Base-by-base conservation (phyloP, 78 protist genomes). In the Polysphondylium violaceum region DNA sequence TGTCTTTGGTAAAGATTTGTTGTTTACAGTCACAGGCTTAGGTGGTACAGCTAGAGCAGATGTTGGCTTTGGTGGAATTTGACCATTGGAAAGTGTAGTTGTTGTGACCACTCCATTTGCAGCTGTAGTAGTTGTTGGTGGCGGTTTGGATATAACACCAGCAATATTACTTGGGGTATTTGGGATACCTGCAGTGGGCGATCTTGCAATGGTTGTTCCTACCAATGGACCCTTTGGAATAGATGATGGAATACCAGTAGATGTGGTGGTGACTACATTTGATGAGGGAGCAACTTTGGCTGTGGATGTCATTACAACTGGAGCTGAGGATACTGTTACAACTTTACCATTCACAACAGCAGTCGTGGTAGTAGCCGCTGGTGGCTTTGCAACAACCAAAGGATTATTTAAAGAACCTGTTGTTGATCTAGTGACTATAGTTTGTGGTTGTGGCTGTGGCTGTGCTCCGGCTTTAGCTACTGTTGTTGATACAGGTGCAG, bases 51-150 rank as follows among this genome's bases (percentile, higher is more conserved):
- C 68, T 31, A 38, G 23, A n/a, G n/a, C n/a, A n/a, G n/a, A n/a
- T n/a, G n/a, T n/a, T n/a, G n/a, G n/a, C n/a, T 76, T 60, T 76
- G 50, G 87, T 55, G 50, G 31, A 50, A 35, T 29, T 50, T 73
- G 79, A 21, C 21, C 47, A 51, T 19, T 38, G n/a, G 25, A 50
- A 38, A 3, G 4, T 5, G 63, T 17, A 8, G 76, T 25, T 44
- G 76, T 35, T 3, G 44, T 36, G 9, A 43, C 44, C 8, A 43
- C 36, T 2, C 44, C 76, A 69, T 44, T 44, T 14, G 47, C 76
- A 23, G 47, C n/a, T 29, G 78, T 47, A 8, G 81, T 31, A 2
- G 68, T 36, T 0, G 81, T 12, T 27, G 31, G 44, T 60, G 68
- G 44, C 5, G 68, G 68, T 60, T 60, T 60, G 8, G 31, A 9